Percentiles rank a stretch among this genome's conserved stretches.
These are phyloP conservation scores for Ballota nigra DNA, from an alignment of 257 asterid species.

Conservation along the genomic window DNA sequence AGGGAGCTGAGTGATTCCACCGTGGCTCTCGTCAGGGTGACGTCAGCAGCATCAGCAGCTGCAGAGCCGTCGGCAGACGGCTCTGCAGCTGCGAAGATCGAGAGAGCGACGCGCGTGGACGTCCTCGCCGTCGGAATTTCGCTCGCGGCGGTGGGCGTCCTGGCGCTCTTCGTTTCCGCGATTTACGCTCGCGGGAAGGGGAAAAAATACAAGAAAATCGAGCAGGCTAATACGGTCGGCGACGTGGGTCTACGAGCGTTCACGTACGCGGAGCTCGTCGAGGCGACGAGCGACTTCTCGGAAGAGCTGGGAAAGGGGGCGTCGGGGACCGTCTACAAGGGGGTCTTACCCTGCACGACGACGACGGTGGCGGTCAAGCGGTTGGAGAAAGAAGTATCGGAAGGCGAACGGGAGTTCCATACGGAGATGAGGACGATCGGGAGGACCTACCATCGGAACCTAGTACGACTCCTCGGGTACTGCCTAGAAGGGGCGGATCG, in stretches of 20 bases:
- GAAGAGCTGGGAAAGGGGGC: constrained; percentile 52
- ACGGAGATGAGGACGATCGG: constrained; percentile 50
- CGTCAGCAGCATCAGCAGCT: not conserved
- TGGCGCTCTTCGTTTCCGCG: constrained; percentile 29
- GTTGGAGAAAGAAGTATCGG: constrained; percentile 33
- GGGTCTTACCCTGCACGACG: constrained; percentile 7
- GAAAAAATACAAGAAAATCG: constrained; percentile 22
- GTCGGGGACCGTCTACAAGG: constrained; percentile 50
- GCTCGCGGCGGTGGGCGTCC: constrained; percentile 15
- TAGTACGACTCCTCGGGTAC: constrained; percentile 52
- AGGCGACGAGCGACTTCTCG: constrained; percentile 40
- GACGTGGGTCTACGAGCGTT: constrained; percentile 34
- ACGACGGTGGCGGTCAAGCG: constrained; percentile 47
- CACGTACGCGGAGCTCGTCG: constrained; percentile 28
- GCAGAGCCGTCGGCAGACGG: not conserved
- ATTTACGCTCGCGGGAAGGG: constrained; percentile 7
- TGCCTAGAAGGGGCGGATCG: constrained; percentile 42
- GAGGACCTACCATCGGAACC: constrained; percentile 51
- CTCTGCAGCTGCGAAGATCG: not conserved
- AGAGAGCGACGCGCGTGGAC: constrained; percentile 14
- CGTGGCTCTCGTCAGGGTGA: constrained; percentile 32
- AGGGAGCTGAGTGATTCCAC: constrained; percentile 1
- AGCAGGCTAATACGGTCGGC: constrained; percentile 17
- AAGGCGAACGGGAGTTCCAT: constrained; percentile 48
- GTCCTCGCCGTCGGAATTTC: constrained; percentile 28